These are phyloP conservation scores for Clitopilus passeckerianus DNA, from an alignment of 768 basidiomycete genomes.

Conservation along the genomic window DNA sequence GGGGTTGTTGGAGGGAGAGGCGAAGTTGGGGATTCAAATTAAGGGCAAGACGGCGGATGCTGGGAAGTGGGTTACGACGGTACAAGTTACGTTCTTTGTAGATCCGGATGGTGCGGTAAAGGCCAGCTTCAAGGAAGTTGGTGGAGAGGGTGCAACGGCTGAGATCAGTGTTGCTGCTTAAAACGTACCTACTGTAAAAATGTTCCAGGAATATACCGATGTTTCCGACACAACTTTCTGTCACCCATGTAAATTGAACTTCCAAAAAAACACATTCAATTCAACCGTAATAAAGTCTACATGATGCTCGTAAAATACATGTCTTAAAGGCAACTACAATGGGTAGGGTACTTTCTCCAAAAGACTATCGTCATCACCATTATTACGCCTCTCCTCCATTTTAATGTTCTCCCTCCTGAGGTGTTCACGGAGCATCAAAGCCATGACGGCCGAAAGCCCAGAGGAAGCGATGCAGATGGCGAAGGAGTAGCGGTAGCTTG, in stretches of 20 bases:
- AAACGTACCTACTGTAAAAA: no score
- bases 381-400: no score
- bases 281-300: no score
- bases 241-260: no score
- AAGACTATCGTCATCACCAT: no score
- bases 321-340: no score
- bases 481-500: background rate
- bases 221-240: no score
- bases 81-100: conserved; percentile 41
- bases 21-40: conserved; percentile 34
- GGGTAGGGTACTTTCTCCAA: no score
- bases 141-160: conserved; percentile 17
- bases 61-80: conserved; percentile 44
- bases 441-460: background rate
- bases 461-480: background rate
- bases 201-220: no score
- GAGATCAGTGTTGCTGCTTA: background rate
- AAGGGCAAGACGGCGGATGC: conserved; percentile 33
- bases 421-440: background rate
- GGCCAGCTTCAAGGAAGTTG: conserved; percentile 33
- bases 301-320: no score
- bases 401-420: no score
- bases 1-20: conserved; percentile 34
- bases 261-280: no score
- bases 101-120: conserved; percentile 31